Conservation (phyloP, 192 early-diverging fungal genomes). For the Entrophospora sp. region DNA sequence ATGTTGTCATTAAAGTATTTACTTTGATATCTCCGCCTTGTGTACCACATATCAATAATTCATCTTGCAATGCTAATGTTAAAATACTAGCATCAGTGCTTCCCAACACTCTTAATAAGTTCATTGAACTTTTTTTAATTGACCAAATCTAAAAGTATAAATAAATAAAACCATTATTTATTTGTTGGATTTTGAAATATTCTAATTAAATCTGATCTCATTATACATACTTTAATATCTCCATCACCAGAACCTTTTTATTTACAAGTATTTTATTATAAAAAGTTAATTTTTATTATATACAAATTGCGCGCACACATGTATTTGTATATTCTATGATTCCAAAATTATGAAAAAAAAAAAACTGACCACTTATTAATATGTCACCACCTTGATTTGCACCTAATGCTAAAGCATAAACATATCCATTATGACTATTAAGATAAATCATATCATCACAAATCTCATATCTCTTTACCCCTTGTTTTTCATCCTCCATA, state of each 20-base stretch:
- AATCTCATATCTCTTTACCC: slow-evolving; percentile 48
- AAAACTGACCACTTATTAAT: slow-evolving; percentile 43
- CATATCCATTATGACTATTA: slow-evolving; percentile 68
- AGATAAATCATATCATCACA: slow-evolving; percentile 42
- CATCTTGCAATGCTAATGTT: slow-evolving; percentile 56
- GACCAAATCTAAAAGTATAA: background rate
- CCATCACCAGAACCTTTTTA: slow-evolving; percentile 69
- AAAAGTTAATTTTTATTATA: no score
- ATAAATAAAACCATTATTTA: background rate
- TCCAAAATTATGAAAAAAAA: no score
- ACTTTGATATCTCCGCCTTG: slow-evolving; percentile 63
- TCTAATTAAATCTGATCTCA: background rate
- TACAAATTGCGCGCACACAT: no score
- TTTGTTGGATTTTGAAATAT: no score
- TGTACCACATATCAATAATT: slow-evolving; percentile 61
- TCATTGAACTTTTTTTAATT: slow-evolving; percentile 25
- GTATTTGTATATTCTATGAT: no score
- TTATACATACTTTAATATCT: slow-evolving; percentile 39
- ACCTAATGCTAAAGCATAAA: slow-evolving; percentile 53
- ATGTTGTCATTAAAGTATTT: no score
- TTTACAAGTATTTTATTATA: no score
- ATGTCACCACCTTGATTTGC: slow-evolving; percentile 43
- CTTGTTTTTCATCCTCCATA: slow-evolving; percentile 30
- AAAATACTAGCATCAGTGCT: slow-evolving; percentile 46
- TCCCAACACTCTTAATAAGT: slow-evolving; percentile 27